These are phyloP conservation scores for Marchantia paleacea DNA, from an alignment of 225 moss, liverwort and hornwort species.

Conservation along the genomic window DNA sequence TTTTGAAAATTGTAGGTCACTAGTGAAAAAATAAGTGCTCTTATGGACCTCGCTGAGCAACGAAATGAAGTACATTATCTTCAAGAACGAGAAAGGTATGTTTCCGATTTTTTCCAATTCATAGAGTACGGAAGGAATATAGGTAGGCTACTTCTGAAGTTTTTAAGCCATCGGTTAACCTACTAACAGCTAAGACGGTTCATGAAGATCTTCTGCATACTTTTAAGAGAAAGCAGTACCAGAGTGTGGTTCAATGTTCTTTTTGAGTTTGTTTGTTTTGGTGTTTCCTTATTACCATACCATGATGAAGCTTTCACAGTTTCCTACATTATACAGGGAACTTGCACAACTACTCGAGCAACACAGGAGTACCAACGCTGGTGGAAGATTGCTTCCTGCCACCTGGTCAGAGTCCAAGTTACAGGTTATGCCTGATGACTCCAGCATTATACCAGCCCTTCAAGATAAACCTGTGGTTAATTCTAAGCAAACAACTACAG, in stretches of 20 bases:
- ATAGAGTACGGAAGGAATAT: too few species aligned
- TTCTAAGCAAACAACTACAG: slow-evolving; percentile 24
- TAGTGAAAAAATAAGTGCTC: slow-evolving; percentile 71
- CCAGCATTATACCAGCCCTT: slow-evolving; percentile 21
- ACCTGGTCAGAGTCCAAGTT: slow-evolving; percentile 51
- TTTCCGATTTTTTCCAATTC: background rate
- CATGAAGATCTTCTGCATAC: too few species aligned
- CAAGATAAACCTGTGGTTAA: slow-evolving; percentile 21
- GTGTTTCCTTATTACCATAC: background rate
- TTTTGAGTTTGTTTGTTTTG: background rate
- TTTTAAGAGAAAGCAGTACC: background rate
- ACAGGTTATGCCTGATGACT: slow-evolving; percentile 22
- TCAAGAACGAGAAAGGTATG: slow-evolving; percentile 72
- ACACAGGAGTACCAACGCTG: slow-evolving; percentile 69
- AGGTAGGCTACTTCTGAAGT: background rate
- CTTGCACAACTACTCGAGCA: slow-evolving; percentile 61
- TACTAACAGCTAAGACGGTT: too few species aligned
- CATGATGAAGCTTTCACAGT: background rate
- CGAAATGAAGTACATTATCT: slow-evolving; percentile 57
- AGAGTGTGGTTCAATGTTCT: background rate
- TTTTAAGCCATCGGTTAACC: background rate
- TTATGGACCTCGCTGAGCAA: slow-evolving; percentile 77
- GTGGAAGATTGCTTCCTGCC: slow-evolving; percentile 59
- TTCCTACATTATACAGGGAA: slow-evolving; percentile 46
- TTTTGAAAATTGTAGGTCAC: slow-evolving; percentile 52